Conservation (phyloP, 2,329 filamentous ascomycete genomes). For the Microdochium bolleyi region DNA sequence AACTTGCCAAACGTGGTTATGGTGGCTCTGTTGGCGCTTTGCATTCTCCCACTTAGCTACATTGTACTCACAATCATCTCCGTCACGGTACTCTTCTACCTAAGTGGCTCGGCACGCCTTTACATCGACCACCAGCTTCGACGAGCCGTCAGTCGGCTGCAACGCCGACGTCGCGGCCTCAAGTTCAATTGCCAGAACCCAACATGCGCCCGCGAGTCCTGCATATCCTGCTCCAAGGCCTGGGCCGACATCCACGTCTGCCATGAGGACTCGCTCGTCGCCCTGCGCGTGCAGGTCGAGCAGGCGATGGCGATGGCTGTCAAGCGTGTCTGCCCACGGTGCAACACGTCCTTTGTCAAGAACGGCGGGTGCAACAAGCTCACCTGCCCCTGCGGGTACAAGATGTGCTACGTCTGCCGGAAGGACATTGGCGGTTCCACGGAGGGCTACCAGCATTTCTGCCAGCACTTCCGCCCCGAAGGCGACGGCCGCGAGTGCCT, state of each 20-base stretch:
- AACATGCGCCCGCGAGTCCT: slow-evolving; percentile 62
- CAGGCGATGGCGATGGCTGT: slow-evolving; percentile 88
- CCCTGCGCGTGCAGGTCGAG: slow-evolving; percentile 83
- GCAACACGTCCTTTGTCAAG: slow-evolving; percentile 89
- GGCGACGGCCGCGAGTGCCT: slow-evolving; percentile 64
- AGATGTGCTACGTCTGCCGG: slow-evolving; percentile 96
- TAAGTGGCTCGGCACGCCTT: slow-evolving; percentile 31
- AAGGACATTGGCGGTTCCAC: slow-evolving; percentile 53
- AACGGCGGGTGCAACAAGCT: slow-evolving; percentile 93
- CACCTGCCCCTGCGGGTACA: slow-evolving; percentile 90
- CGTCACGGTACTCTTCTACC: slow-evolving; percentile 33
- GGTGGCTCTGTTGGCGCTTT: slow-evolving; percentile 15
- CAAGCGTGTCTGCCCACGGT: slow-evolving; percentile 89
- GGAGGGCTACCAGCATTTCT: slow-evolving; percentile 90
- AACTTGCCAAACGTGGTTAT: slow-evolving; percentile 34
- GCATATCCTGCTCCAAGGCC: slow-evolving; percentile 70
- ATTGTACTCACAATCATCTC: slow-evolving; percentile 43
- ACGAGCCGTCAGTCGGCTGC: slow-evolving; percentile 57
- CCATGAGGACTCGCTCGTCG: slow-evolving; percentile 73
- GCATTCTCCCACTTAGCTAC: slow-evolving; percentile 43
- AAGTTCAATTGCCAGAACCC: slow-evolving; percentile 72
- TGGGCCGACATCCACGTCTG: slow-evolving; percentile 90
- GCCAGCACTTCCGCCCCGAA: slow-evolving; percentile 83
- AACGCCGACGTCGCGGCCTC: slow-evolving; percentile 62
- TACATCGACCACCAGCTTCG: slow-evolving; percentile 39